Evolutionary conservation across 1,139 yeast genomes (phyloP), one percentile per base, ranked within the genome.

Genomic region (Kurtzmaniella quercitrusa): DNA sequence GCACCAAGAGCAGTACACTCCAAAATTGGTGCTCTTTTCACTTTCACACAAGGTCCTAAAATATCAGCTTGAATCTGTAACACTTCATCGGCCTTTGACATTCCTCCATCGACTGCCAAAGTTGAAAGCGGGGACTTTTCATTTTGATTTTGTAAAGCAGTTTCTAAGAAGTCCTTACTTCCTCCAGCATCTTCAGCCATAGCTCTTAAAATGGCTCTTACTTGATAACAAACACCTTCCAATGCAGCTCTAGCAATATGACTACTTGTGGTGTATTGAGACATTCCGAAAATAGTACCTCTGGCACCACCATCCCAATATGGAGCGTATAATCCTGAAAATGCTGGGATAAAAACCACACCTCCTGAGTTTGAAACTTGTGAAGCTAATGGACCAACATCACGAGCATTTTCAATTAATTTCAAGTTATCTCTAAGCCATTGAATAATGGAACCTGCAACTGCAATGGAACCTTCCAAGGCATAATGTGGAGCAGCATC

Each of bases 1-100:
- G 96, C 96, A 21, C 98, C 98, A 49, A 91, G 74, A 1, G 98
- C 97, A 4, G 98, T 91, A 60, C 96, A 89, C 65, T 91, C 98
- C 30, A 88, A 71, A 61, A 85, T 86, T 23, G 80, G 76, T 1
- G 97, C 93, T 55, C 96, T 74, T 56, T 79, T 77, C 40, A 91
- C 94, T 28, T 82, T 79, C 33, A 89, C 88, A 61, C 96, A 88
- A 2, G 88, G 88, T 1, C 91, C 91, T 53, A 89, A 73, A 49
- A 91, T 82, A 62, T 91, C 95, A 9, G 96, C 87, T 66, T 91
- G 98, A 51, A 91, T 88, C 68, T 88, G 96, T 84, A 91, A 85
- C 44, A 91, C 94, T 55, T 86, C 93, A 59, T 85, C 85, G 8
- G 96, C 89, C 56, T 86, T 82, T 34, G 96, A 86, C 94, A 91